Conservation (phyloP, 495 filamentous ascomycete species). For the Aspergillus steynii region DNA sequence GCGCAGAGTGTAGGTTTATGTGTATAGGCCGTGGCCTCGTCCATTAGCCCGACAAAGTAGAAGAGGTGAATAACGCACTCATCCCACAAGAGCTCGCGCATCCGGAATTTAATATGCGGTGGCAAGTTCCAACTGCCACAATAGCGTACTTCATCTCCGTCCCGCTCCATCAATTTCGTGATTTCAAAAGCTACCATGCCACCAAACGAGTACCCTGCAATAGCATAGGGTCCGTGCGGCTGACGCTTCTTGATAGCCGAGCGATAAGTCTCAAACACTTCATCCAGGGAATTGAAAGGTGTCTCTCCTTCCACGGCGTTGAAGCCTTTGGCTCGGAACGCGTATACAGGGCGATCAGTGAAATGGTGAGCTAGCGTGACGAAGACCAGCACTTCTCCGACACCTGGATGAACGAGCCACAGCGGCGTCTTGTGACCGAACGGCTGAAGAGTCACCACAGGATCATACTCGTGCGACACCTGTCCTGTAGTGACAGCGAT, state of each 20-base stretch:
- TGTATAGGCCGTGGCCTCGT: slow-evolving; percentile 32
- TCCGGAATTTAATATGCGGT: slow-evolving; percentile 54
- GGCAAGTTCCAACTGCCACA: slow-evolving; percentile 39
- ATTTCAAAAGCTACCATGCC: slow-evolving; percentile 56
- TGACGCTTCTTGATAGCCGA: slow-evolving; percentile 44
- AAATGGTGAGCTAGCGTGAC: slow-evolving; percentile 47
- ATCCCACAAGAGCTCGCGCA: slow-evolving; percentile 50
- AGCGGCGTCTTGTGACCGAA: slow-evolving; percentile 46
- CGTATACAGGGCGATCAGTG: slow-evolving; percentile 53
- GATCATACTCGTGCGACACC: slow-evolving; percentile 39
- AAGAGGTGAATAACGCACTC: slow-evolving; percentile 46
- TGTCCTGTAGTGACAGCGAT: slow-evolving; percentile 22
- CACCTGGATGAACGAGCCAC: slow-evolving; percentile 59
- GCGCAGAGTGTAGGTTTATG: not conserved
- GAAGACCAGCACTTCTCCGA: slow-evolving; percentile 59
- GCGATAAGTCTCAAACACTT: slow-evolving; percentile 42
- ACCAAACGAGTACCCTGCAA: slow-evolving; percentile 59
- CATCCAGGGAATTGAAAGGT: slow-evolving; percentile 34
- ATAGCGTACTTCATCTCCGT: slow-evolving; percentile 30
- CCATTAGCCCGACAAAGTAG: slow-evolving; percentile 50
- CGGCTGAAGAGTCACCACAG: slow-evolving; percentile 45
- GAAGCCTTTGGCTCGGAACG: slow-evolving; percentile 55
- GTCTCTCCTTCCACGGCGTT: slow-evolving; percentile 29
- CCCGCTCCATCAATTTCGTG: slow-evolving; percentile 44
- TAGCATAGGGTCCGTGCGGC: slow-evolving; percentile 54